Evolutionary conservation across 23 red algal species (phyloP), one percentile per base, ranked within the genome.

Genomic region (Chondrus crispus): DNA sequence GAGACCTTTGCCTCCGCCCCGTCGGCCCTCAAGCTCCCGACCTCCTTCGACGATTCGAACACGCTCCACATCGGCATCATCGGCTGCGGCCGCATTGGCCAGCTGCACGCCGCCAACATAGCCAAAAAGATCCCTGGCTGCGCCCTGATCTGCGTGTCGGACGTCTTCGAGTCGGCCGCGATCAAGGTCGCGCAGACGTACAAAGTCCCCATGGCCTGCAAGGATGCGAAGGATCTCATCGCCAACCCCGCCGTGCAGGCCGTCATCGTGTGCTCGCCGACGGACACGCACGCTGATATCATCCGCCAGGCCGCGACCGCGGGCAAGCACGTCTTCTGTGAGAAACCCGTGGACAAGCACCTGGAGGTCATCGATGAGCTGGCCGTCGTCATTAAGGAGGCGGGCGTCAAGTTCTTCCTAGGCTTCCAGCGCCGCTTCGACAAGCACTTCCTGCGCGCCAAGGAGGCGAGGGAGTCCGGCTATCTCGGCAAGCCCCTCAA

Each of bases 391-490:
- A 75, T 99, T 1, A 24, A 68, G n/a, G 52, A 53, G 22, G 75
- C 94, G 1, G 58, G 80, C 0, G 85, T 93, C 70, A 92, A 96
- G 84, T 88, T 99, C 42, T 93, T 95, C 77, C 53, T 99, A 26
- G 97, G 97, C 16, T 99, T 99, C 41, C 97, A 99, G 79, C 57
- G 94, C 7, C 94, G 97, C 29, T 99, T 95, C 70, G 97, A 99
- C 74, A 77, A 62, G 18, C 72, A 99, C 76, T 99, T 99, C 72
- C 30, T 19, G 2, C 88, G 94, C 51, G 97, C 93, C 19, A 51
- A 90, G 54, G 49, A 91, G 6, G 97, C 94, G 3, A 68, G 91
- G 35, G 75, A 88, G 37, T 46, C 46, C 3, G 97, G 97, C 8
- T 74, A 83, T 47, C 68, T 99, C 20, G 97, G 97, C 55, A 70